A percentile compares a stretch with the other conserved stretches of the same genome.
phyloP scores from a whole-genome alignment of 2,329 filamentous ascomycete genomes.

The Botryotinia calthae region DNA sequence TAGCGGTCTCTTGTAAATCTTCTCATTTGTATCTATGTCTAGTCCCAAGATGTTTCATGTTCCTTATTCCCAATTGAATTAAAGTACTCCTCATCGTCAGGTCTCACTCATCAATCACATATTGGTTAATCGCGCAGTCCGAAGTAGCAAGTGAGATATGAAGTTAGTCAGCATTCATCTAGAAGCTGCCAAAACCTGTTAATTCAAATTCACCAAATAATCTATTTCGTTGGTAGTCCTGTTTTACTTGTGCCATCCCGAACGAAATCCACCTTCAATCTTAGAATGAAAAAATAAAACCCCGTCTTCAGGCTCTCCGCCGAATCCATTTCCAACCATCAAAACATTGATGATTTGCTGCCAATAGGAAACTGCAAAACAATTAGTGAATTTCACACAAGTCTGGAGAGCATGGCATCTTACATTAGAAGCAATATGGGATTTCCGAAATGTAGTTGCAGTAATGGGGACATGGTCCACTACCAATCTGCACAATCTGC shows the following conservation, averaged over 20 bases:
- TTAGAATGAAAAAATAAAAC: neutral
- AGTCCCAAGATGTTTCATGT: neutral
- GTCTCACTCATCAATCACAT: neutral
- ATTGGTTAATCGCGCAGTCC: neutral
- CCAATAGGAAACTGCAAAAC: neutral
- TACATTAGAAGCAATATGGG: slow-evolving; percentile 6
- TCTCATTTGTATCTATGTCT: neutral
- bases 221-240: neutral
- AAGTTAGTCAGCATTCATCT: neutral
- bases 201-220: neutral
- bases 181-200: neutral
- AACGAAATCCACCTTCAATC: neutral
- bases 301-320: neutral
- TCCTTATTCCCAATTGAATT: neutral
- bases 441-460: neutral
- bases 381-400: neutral
- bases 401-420: neutral
- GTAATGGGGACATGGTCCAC: neutral
- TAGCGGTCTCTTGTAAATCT: neutral
- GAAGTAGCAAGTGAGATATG: neutral
- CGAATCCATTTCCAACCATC: neutral
- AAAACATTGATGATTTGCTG: too few species aligned
- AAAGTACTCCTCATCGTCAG: neutral
- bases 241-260: neutral
- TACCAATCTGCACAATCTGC: neutral